Conservation (phyloP, 2,329 filamentous ascomycete genomes). For the Xylariaceae sp. region DNA sequence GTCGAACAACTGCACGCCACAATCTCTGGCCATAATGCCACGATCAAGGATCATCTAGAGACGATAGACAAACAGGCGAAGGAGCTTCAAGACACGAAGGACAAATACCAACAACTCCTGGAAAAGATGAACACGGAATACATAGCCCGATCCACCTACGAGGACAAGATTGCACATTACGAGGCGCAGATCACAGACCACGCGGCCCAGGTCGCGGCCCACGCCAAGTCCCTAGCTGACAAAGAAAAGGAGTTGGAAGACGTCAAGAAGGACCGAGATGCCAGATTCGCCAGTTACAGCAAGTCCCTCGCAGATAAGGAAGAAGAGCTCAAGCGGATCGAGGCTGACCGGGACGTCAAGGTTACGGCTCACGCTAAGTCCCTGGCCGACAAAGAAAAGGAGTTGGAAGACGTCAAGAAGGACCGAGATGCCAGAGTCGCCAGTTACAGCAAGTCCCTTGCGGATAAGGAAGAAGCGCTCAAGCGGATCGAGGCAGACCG, state of each 20-base stretch:
- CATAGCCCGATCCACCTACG: background rate
- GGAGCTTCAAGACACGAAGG: background rate
- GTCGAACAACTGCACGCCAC: too few relatives aligned
- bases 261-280: background rate
- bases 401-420: background rate
- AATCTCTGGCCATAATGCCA: background rate
- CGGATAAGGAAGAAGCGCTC: background rate
- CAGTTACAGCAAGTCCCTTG: background rate
- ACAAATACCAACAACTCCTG: background rate
- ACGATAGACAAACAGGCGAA: background rate
- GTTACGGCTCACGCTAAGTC: background rate
- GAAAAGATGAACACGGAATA: background rate
- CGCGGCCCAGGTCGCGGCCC: background rate
- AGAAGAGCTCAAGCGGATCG: background rate
- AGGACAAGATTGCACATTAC: background rate
- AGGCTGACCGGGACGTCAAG: background rate
- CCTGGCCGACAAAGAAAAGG: background rate
- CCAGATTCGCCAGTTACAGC: background rate
- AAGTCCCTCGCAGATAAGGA: background rate
- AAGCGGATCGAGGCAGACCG: background rate
- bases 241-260: background rate
- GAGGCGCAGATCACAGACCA: background rate
- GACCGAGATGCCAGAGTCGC: background rate
- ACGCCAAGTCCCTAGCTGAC: background rate
- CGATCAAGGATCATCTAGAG: too few relatives aligned